phyloP scores from a whole-genome alignment of 2,329 filamentous ascomycete species.

The Fusarium pseudograminearum region DNA sequence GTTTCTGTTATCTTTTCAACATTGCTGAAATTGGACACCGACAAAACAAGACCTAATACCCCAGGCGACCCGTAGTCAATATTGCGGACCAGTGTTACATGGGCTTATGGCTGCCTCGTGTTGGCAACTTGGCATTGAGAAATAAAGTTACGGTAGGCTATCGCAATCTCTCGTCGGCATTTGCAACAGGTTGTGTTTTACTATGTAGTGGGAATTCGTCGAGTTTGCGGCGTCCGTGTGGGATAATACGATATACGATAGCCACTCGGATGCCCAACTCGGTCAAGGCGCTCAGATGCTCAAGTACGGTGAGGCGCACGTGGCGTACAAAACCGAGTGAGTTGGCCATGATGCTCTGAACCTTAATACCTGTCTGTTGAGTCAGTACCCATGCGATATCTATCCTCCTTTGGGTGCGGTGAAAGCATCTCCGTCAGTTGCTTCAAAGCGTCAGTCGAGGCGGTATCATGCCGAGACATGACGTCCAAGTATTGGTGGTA shows the following conservation, averaged over 20 bases:
- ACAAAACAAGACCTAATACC: background rate
- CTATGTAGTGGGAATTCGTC: too few relatives aligned
- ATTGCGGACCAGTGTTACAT: background rate
- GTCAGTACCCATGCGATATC: background rate
- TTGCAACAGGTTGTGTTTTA: too few relatives aligned
- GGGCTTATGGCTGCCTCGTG: accelerated
- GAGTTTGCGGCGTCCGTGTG: too few relatives aligned
- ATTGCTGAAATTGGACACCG: background rate
- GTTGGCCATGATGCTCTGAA: accelerated
- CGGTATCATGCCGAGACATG: background rate
- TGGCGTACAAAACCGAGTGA: background rate
- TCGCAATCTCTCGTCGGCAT: too few relatives aligned
- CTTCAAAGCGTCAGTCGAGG: accelerated
- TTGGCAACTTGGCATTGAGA: too few relatives aligned
- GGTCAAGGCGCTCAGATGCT: background rate
- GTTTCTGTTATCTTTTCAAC: too few relatives aligned
- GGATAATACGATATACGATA: too few relatives aligned
- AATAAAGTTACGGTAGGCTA: accelerated
- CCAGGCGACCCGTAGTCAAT: background rate
- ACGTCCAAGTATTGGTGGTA: background rate
- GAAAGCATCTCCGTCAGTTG: background rate
- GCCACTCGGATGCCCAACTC: too few relatives aligned
- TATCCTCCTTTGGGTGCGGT: background rate
- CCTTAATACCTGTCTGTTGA: background rate
- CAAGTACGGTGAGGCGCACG: background rate